Conservation (phyloP, 2,329 filamentous ascomycete species). For the Cercospora nicotianae region DNA sequence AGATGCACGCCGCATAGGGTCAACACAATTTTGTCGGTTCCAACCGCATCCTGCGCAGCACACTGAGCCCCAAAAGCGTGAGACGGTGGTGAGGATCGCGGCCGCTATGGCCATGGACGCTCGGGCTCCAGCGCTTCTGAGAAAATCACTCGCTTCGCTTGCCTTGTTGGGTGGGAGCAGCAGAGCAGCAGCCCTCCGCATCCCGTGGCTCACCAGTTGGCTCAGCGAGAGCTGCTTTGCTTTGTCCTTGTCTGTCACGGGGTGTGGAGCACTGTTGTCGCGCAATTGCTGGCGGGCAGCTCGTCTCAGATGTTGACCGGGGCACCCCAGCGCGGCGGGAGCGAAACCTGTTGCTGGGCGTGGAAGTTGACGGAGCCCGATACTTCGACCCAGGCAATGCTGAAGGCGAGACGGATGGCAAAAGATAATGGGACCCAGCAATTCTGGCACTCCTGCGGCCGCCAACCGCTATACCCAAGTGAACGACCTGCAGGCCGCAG, state of each 20-base stretch:
- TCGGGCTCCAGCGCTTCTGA: slow-evolving; percentile 14
- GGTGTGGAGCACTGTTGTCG: neutral
- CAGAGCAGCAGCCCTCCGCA: neutral
- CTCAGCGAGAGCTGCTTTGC: neutral
- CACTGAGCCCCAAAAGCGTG: neutral
- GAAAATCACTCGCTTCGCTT: slow-evolving; percentile 14
- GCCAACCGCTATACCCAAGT: no score
- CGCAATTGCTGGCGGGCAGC: neutral
- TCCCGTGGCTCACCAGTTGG: neutral
- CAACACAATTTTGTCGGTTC: neutral
- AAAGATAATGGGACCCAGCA: no score
- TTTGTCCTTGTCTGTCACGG: no score
- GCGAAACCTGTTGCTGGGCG: neutral
- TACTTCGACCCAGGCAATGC: neutral
- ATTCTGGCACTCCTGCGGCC: no score
- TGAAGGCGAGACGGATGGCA: no score
- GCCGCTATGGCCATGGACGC: neutral
- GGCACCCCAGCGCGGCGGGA: neutral
- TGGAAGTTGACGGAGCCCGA: neutral
- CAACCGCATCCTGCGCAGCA: slow-evolving; percentile 4
- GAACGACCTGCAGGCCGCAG: no score
- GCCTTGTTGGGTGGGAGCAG: neutral
- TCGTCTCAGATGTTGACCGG: slow-evolving; percentile 10
- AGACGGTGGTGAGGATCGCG: neutral
- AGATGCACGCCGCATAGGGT: slow-evolving; percentile 8